Evolutionary conservation across 108 stramenopile genomes (phyloP).

Genomic region (Seminavis robusta): DNA sequence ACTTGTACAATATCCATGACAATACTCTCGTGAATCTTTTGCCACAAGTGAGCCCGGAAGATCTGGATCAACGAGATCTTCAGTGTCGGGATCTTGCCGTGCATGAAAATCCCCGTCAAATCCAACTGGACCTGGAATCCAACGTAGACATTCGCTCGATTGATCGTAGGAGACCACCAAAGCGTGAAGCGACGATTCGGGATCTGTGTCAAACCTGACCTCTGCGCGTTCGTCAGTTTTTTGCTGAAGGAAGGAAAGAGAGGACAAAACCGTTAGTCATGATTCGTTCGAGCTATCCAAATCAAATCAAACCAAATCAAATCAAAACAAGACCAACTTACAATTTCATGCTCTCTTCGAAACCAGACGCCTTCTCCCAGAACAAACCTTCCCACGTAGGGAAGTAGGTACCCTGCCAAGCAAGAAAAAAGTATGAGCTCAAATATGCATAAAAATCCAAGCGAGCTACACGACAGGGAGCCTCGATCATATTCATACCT

Average conservation of each 20-base stretch:
- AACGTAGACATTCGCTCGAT: conserved; percentile 98
- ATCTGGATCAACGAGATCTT: conserved; percentile 93
- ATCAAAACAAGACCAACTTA: conserved; percentile 5
- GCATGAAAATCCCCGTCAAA: conserved; percentile 99
- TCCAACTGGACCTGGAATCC: conserved; percentile 99
- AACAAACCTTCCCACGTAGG: conserved; percentile 99
- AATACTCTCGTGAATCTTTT: conserved; percentile 99
- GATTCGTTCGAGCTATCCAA: not conserved
- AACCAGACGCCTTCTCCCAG: conserved; percentile 99
- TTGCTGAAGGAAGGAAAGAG: conserved; percentile 40
- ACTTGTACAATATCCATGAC: conserved; percentile 99
- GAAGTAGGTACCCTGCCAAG: conserved; percentile 99
- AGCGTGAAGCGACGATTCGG: conserved; percentile 99
- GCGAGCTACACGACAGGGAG: too few relatives aligned
- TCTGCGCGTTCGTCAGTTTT: conserved; percentile 98
- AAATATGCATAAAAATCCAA: too few relatives aligned
- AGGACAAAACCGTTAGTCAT: too few relatives aligned
- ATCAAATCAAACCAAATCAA: conserved; percentile 1
- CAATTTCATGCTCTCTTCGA: conserved; percentile 98
- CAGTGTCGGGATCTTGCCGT: conserved; percentile 98
- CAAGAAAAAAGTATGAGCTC: too few relatives aligned
- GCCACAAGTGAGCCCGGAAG: conserved; percentile 98
- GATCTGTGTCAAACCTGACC: conserved; percentile 99
- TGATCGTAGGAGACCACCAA: conserved; percentile 99
- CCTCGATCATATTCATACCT: too few relatives aligned